A percentile compares a stretch with the other conserved stretches of the same genome.
Conservation (phyloP, 495 filamentous ascomycete genomes). For the Hypoxylon crocopeplum region DNA sequence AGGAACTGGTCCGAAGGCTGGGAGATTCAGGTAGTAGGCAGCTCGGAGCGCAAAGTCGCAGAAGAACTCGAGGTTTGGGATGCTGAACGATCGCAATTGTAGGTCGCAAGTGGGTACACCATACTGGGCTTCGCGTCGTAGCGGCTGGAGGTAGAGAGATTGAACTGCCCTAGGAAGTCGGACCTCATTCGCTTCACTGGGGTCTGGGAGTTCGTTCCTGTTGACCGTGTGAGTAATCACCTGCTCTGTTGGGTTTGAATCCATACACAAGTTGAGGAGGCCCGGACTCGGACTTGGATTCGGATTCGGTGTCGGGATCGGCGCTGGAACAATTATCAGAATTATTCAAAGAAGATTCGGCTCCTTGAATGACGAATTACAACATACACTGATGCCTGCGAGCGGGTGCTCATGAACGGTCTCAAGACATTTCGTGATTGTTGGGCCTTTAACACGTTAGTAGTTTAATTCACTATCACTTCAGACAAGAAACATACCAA, state of each 20-base stretch:
- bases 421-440: constrained; percentile 30
- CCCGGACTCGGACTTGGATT: not conserved
- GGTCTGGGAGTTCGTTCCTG: constrained; percentile 38
- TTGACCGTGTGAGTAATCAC: constrained; percentile 17
- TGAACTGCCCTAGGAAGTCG: constrained; percentile 79
- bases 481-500: too few relatives aligned
- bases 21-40: constrained; percentile 90
- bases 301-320: not conserved
- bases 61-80: constrained; percentile 92
- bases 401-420: constrained; percentile 24
- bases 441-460: constrained; percentile 36
- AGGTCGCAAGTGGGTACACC: constrained; percentile 87
- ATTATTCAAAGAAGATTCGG: too few relatives aligned
- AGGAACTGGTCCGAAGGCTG: constrained; percentile 87
- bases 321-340: constrained; percentile 5
- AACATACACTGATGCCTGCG: constrained; percentile 33
- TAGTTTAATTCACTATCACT: not conserved
- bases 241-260: not conserved
- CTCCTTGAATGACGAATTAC: not conserved
- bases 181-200: constrained; percentile 41
- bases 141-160: constrained; percentile 83
- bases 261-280: constrained; percentile 30
- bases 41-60: constrained; percentile 93
- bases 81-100: constrained; percentile 89
- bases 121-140: constrained; percentile 74